Evolutionary conservation across 345 rosid species (phyloP), one percentile per base, ranked within the genome.

Genomic region (Dovyalis caffra): DNA sequence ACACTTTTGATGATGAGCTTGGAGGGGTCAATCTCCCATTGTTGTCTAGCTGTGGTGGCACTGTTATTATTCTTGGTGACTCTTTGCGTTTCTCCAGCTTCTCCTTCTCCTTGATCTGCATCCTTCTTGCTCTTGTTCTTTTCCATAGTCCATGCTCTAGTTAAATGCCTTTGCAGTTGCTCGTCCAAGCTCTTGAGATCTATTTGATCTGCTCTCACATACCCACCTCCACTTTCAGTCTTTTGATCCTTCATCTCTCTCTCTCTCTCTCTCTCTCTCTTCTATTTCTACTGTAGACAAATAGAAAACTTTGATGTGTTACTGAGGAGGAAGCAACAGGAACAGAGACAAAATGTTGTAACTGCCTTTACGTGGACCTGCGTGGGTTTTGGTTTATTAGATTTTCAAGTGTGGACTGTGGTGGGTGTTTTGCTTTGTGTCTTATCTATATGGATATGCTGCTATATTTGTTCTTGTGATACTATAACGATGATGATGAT

Each of bases 121-220:
- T 79, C 67, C 53, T 37, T 72, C 51, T 38, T 62, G 69, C 8
- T 69, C 31, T 58, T 77, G 76, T 67, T 75, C 33, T 71, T 70
- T 28, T 80, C 83, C 56, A 74, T 18, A 45, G 81, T 74, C 78
- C 79, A 74, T 43, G 78, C 74, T 37, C 77, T 61, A 62, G 73
- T 74, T 0, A 74, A 66, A 74, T 77, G 84, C 69, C 81, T 66
- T 23, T 71, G 78, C 7, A 77, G 81, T 47, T 81, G 84, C 34
- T 77, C 84, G 71, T 81, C 84, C 68, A 81, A 74, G 43, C 80
- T 77, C 65, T 81, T 81, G 65, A 81, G 81, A 74, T 81, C 84
- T 74, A 81, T 74, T 34, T 70, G 80, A 69, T 77, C 81, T 45
- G 79, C 81, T 64, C 81, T 81, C 60, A 77, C 84, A 58, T 72